A percentile compares a stretch with the other conserved stretches of the same genome.
phyloP scores from a whole-genome alignment of 495 filamentous ascomycete genomes.

The Chaetomium tenue region DNA sequence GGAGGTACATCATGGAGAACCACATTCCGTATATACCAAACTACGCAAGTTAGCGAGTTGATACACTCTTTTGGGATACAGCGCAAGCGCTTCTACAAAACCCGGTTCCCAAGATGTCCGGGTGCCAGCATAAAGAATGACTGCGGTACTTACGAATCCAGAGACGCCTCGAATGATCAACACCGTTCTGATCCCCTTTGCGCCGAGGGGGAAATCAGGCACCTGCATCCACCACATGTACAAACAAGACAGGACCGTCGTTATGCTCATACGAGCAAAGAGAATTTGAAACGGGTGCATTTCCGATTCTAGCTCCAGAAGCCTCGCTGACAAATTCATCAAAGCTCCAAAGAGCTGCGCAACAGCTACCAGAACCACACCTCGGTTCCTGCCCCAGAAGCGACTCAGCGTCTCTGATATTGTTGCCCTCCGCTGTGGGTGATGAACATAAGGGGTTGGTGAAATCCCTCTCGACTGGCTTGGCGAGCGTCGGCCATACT shows the following conservation, averaged over 20 bases:
- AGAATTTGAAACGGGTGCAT: conserved; percentile 90
- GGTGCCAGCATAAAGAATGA: conserved; percentile 24
- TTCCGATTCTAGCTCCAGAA: conserved; percentile 69
- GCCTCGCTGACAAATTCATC: conserved; percentile 83
- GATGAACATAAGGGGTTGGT: not conserved
- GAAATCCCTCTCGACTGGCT: conserved; percentile 22
- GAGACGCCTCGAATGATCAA: conserved; percentile 66
- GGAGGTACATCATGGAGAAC: conserved; percentile 77
- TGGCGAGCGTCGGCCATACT: conserved; percentile 18
- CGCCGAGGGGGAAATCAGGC: conserved; percentile 69
- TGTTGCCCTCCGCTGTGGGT: not conserved
- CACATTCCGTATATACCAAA: conserved; percentile 69
- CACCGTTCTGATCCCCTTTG: conserved; percentile 60
- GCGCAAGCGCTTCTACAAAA: not conserved
- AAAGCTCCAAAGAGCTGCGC: conserved; percentile 81
- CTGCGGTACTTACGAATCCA: conserved; percentile 58
- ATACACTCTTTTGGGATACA: not conserved
- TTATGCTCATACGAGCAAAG: conserved; percentile 81
- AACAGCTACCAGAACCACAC: conserved; percentile 67
- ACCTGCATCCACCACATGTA: conserved; percentile 76
- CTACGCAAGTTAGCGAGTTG: not conserved
- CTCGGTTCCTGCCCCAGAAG: conserved; percentile 61
- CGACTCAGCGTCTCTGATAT: not conserved
- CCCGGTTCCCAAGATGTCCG: not conserved
- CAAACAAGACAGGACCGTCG: conserved; percentile 59